Evolutionary conservation across 2,329 filamentous ascomycete genomes (phyloP).

Genomic region (Xylogone sp.): DNA sequence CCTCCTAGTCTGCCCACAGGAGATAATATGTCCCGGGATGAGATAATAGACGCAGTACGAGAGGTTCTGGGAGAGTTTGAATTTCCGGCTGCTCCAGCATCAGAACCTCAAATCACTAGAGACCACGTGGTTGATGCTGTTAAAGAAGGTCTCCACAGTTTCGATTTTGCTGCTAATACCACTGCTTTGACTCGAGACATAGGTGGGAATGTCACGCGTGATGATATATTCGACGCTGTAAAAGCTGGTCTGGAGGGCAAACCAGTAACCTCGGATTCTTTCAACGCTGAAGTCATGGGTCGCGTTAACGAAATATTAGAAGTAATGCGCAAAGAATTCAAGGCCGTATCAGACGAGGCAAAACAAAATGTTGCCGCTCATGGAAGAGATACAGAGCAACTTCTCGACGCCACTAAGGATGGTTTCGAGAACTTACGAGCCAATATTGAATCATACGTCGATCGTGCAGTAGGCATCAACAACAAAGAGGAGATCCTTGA

Average conservation of each 20-base stretch:
- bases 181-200: conserved; percentile 51
- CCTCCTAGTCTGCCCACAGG: conserved; percentile 70
- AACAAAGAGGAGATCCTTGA: conserved; percentile 78
- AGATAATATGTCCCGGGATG: conserved; percentile 69
- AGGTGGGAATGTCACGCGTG: conserved; percentile 39
- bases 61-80: conserved; percentile 86
- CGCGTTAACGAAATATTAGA: conserved; percentile 64
- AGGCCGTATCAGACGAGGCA: conserved; percentile 55
- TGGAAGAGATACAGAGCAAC: conserved; percentile 80
- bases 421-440: conserved; percentile 75
- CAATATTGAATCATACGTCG: conserved; percentile 79
- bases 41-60: conserved; percentile 77
- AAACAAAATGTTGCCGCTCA: conserved; percentile 78
- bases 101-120: conserved; percentile 54
- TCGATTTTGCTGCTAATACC: conserved; percentile 39
- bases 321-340: conserved; percentile 56
- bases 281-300: conserved; percentile 47
- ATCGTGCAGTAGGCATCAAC: conserved; percentile 63
- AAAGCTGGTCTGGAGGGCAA: conserved; percentile 51
- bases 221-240: conserved; percentile 54
- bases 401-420: conserved; percentile 83
- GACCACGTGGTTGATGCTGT: conserved; percentile 64
- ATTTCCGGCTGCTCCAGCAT: conserved; percentile 60
- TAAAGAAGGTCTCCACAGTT: conserved; percentile 51
- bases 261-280: conserved; percentile 35